These are phyloP conservation scores for Crassisporium funariophilum DNA, from an alignment of 768 basidiomycete species.

Conservation along the genomic window DNA sequence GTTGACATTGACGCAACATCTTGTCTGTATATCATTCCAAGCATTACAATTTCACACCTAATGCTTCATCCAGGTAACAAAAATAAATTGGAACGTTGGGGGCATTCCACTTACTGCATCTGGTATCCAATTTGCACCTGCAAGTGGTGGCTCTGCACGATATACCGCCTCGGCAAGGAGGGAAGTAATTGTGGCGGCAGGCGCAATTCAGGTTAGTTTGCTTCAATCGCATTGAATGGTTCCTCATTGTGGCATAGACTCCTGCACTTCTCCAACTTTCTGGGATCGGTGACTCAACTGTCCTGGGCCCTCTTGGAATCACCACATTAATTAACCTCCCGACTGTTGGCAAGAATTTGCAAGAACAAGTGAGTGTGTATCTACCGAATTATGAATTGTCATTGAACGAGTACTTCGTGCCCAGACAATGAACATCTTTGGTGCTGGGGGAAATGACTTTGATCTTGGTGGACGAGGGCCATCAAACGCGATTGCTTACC, in stretches of 20 bases:
- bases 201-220: slow-evolving; percentile 43
- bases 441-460: slow-evolving; percentile 42
- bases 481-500: slow-evolving; percentile 51
- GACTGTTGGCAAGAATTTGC: slow-evolving; percentile 58
- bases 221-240: not conserved
- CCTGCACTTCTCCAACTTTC: slow-evolving; percentile 55
- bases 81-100: slow-evolving; percentile 40
- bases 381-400: not conserved
- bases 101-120: slow-evolving; percentile 41
- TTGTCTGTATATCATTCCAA: slow-evolving; percentile 23
- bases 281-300: slow-evolving; percentile 53
- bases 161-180: slow-evolving; percentile 44
- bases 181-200: slow-evolving; percentile 58
- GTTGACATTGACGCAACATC: slow-evolving; percentile 46
- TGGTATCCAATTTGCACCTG: slow-evolving; percentile 49
- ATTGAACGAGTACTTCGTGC: not conserved
- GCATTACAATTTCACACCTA: not conserved
- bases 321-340: slow-evolving; percentile 45
- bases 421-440: slow-evolving; percentile 45
- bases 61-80: slow-evolving; percentile 38
- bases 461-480: slow-evolving; percentile 44
- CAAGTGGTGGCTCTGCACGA: slow-evolving; percentile 36
- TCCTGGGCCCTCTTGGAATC: slow-evolving; percentile 50
- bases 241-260: slow-evolving; percentile 27
- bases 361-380: slow-evolving; percentile 45